Evolutionary conservation across 129 eudicot species (phyloP).

Genomic region (Flaveria trinervia): DNA sequence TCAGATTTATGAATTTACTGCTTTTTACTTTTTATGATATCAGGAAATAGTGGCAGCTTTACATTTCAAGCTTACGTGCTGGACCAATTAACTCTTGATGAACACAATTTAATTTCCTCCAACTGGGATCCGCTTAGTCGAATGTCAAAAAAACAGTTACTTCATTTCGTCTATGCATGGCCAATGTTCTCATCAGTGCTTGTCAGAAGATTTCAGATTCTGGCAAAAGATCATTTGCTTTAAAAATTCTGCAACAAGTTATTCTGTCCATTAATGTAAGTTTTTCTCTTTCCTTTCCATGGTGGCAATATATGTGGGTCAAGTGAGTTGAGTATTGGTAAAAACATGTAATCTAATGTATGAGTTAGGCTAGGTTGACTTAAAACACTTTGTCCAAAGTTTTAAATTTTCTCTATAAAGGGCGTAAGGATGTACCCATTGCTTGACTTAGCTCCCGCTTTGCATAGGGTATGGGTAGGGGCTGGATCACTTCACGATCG

Average conservation of each 20-base stretch:
- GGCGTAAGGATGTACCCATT: too few species aligned
- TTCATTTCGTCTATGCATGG: conserved; percentile 86
- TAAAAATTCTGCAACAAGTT: conserved; percentile 48
- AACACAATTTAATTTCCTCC: conserved; percentile 24
- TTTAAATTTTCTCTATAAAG: too few species aligned
- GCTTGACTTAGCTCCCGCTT: too few species aligned
- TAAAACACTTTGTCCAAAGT: background rate
- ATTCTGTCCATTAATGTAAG: conserved; percentile 47
- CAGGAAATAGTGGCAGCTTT: conserved; percentile 40
- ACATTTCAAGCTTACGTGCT: conserved; percentile 64
- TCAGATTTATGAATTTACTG: background rate
- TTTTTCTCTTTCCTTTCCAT: background rate
- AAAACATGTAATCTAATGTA: background rate
- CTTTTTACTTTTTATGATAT: conserved; percentile 17
- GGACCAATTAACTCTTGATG: conserved; percentile 44
- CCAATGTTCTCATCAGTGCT: conserved; percentile 90
- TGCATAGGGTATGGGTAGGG: too few species aligned
- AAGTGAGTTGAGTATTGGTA: background rate
- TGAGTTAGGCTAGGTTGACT: background rate
- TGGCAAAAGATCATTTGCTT: conserved; percentile 58
- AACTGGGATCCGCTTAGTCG: conserved; percentile 24
- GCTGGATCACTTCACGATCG: too few species aligned
- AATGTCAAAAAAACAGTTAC: conserved; percentile 20
- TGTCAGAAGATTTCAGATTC: conserved; percentile 75
- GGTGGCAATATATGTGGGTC: conserved; percentile 1